Percentiles rank a stretch among this genome's conserved stretches.
phyloP scores from a whole-genome alignment of 441 rosid genomes.

The Pelargonium citronellum region DNA sequence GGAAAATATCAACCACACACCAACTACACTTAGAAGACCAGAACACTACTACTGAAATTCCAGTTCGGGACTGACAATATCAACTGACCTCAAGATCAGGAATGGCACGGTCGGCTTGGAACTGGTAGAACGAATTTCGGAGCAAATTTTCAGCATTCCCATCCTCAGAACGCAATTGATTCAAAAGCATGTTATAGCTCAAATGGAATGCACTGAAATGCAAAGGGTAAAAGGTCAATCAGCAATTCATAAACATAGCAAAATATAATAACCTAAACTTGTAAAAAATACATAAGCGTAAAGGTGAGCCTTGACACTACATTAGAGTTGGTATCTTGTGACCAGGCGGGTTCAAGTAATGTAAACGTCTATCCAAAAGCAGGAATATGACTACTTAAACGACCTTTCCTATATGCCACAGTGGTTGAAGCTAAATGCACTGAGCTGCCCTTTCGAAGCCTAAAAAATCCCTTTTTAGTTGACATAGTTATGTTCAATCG shows the following conservation, averaged over 20 bases:
- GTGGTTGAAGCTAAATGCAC: too few relatives aligned
- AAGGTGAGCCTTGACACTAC: not conserved
- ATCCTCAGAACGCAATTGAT: conserved; percentile 91
- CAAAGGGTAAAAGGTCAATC: conserved; percentile 17
- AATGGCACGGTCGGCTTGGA: conserved; percentile 89
- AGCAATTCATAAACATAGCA: not conserved
- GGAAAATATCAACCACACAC: conserved; percentile 2
- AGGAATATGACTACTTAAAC: too few relatives aligned
- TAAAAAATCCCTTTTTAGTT: too few relatives aligned
- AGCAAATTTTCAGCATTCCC: conserved; percentile 95
- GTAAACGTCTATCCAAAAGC: too few relatives aligned
- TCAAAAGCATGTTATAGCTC: conserved; percentile 96
- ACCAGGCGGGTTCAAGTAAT: not conserved
- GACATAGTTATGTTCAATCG: too few relatives aligned
- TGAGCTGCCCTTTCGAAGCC: too few relatives aligned
- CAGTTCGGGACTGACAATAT: not conserved
- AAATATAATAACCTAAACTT: not conserved
- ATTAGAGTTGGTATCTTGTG: too few relatives aligned
- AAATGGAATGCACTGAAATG: conserved; percentile 84
- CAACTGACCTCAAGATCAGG: conserved; percentile 83
- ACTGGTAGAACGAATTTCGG: conserved; percentile 93
- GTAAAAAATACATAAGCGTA: not conserved
- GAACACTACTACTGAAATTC: not conserved
- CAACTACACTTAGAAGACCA: not conserved
- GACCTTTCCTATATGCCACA: too few relatives aligned